Base-by-base conservation (phyloP, 176 grass and related monocot genomes). In the Cenchrus purpureus region DNA sequence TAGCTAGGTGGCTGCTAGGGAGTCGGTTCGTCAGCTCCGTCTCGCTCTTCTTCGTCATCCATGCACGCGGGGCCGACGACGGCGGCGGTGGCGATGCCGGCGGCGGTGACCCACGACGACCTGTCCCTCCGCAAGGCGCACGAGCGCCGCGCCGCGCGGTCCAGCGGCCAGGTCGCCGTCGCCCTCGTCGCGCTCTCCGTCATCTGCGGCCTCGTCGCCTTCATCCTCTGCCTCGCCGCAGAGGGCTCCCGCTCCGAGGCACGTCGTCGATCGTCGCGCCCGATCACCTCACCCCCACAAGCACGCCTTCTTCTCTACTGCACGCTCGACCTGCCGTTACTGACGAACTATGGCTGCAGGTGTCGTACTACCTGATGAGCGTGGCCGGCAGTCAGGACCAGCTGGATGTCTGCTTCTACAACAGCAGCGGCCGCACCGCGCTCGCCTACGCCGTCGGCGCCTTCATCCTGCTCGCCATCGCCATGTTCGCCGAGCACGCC, bases 401-500 rank as follows among this genome's bases (percentile, higher is more conserved):
- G 89, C 25, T 83, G 17, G 48, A 76, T 65, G 86, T 94, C 34
- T 99, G 94, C 88, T 60, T 89, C 84, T 96, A 96, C 89, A 92
- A 64, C 81, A 12, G 76, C 77, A 92, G 71, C 83, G 97, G 97
- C 34, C 84, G 71, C 66, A 67, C 83, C 37, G 71, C 91, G 32
- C 86, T 99, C 13, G 89, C 84, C 16, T 96, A 91, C 81, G 67
- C 97, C 20, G 53, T 99, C 71, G 86, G 74, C 37, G 93, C 97
- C 0, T 99, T 96, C 88, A n/a, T 99, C 74, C 82, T 99, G 53
- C 87, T 96, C 68, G 91, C 94, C 10, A 82, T 96, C 70, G 97
- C 97, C 70, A 92, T 99, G 94, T 89, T 99, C 81, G 91, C 90
- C 1, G 97, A 96, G 85, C 91, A 94, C 81, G 94, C 88, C 2